Evolutionary conservation across 1,284 basidiomycete species (phyloP).

Genomic region (Grifola frondosa): DNA sequence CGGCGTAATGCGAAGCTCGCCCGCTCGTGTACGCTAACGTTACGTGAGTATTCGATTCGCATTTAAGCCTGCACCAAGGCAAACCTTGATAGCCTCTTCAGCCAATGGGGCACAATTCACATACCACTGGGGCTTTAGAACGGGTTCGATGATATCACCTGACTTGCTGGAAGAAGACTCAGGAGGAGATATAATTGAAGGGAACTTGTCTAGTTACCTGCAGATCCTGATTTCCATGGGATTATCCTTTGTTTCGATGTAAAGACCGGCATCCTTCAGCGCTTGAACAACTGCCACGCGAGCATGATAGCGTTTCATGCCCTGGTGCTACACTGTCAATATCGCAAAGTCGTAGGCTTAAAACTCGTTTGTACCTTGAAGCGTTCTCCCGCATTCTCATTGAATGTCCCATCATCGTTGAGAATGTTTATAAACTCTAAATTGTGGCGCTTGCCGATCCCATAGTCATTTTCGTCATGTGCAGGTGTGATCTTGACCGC

Average conservation of each 20-base stretch:
- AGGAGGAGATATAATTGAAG: background rate
- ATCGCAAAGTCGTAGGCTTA: too few relatives aligned
- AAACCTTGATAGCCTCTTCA: constrained; percentile 81
- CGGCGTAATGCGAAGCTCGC: constrained; percentile 81
- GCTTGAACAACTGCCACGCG: constrained; percentile 79
- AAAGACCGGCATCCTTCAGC: constrained; percentile 82
- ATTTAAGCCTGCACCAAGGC: constrained; percentile 66
- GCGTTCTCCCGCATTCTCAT: constrained; percentile 76
- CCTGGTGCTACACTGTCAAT: constrained; percentile 49
- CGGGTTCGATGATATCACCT: constrained; percentile 92
- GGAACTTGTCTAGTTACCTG: constrained; percentile 43
- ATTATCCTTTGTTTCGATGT: constrained; percentile 90
- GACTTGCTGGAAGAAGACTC: constrained; percentile 61
- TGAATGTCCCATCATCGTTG: constrained; percentile 94
- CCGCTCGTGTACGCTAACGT: constrained; percentile 80
- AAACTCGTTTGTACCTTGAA: constrained; percentile 53
- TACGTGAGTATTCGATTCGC: constrained; percentile 81
- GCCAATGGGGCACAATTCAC: constrained; percentile 90
- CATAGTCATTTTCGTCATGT: constrained; percentile 95
- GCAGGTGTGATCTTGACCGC: constrained; percentile 98
- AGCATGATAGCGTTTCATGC: constrained; percentile 94
- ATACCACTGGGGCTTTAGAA: constrained; percentile 99
- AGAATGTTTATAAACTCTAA: constrained; percentile 91
- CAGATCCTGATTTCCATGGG: constrained; percentile 91
- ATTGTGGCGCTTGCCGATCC: constrained; percentile 83